phyloP scores from a whole-genome alignment of 495 filamentous ascomycete species.

The Neurospora sp. region DNA sequence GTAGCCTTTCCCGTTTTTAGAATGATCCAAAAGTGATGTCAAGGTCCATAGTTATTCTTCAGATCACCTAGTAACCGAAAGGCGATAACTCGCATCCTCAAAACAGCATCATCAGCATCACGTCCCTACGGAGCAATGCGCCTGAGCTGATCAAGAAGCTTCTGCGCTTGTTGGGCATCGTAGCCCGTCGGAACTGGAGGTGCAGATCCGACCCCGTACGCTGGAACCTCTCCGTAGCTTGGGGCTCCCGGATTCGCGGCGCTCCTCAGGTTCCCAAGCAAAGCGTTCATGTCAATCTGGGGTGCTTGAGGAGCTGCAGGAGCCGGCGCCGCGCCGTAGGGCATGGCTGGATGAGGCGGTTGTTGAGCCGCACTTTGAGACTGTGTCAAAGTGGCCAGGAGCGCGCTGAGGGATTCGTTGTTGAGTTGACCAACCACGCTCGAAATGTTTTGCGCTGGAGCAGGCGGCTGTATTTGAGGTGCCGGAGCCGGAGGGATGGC shows the following conservation, averaged over 20 bases:
- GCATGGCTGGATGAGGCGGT: slow-evolving; percentile 38
- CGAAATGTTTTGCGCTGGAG: slow-evolving; percentile 37
- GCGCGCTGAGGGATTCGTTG: slow-evolving; percentile 57
- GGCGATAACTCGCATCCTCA: background rate
- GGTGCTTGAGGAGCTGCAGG: slow-evolving; percentile 19
- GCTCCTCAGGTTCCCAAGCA: slow-evolving; percentile 15
- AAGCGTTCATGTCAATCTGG: slow-evolving; percentile 19
- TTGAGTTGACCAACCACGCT: slow-evolving; percentile 53
- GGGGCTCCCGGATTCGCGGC: background rate
- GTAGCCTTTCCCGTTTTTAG: background rate
- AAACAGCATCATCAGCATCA: background rate
- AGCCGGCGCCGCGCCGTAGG: slow-evolving; percentile 19
- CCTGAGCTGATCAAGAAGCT: background rate
- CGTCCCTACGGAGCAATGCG: background rate
- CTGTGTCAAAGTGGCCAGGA: slow-evolving; percentile 50
- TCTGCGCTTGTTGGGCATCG: background rate
- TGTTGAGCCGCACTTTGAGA: slow-evolving; percentile 38
- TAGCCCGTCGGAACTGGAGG: background rate
- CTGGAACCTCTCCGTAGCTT: background rate
- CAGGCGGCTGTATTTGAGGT: slow-evolving; percentile 31
- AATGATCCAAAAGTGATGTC: background rate
- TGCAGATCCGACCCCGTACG: background rate
- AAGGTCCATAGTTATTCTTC: background rate
- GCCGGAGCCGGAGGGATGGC: slow-evolving; percentile 31
- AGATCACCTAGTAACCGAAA: background rate